Percentiles rank a stretch among this genome's conserved stretches.
phyloP scores from a whole-genome alignment of 306 rosid genomes.

The Dalbergia cochinchinensis region DNA sequence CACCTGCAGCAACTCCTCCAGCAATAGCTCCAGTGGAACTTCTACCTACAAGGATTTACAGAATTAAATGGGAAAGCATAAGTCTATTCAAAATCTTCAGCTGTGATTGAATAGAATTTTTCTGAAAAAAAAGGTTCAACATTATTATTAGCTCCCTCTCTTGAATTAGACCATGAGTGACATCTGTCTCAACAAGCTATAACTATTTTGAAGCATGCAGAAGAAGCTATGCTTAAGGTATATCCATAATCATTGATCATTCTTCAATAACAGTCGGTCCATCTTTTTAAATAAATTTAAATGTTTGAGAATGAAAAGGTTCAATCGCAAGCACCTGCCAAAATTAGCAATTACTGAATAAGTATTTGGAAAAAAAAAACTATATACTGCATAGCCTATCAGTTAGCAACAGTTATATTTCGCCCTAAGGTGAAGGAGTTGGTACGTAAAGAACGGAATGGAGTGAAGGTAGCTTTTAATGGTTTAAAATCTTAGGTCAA shows the following conservation, averaged over 20 bases:
- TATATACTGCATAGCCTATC: not conserved
- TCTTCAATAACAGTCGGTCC: too few species aligned
- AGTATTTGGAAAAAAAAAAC: not conserved
- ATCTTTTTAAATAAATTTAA: not conserved
- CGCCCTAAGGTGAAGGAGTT: not conserved
- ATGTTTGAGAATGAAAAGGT: conserved; percentile 9
- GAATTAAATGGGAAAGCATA: not conserved
- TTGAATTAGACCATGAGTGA: not conserved
- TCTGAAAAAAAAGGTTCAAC: not conserved
- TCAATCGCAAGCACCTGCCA: not conserved
- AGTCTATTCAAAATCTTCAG: not conserved
- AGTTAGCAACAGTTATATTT: not conserved
- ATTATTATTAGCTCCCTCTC: not conserved
- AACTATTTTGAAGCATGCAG: too few species aligned
- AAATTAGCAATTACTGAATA: not conserved
- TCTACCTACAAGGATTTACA: conserved; percentile 51
- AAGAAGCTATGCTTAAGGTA: too few species aligned
- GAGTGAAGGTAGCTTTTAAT: not conserved
- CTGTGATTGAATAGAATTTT: not conserved
- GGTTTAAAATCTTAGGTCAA: not conserved
- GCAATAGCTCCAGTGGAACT: conserved; percentile 71
- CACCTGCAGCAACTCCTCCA: conserved; percentile 85
- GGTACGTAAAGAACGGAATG: not conserved
- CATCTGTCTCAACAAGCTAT: too few species aligned
- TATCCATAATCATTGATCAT: too few species aligned